phyloP scores from a whole-genome alignment of 2,329 filamentous ascomycete species.

The Pestalotiopsis sp. region DNA sequence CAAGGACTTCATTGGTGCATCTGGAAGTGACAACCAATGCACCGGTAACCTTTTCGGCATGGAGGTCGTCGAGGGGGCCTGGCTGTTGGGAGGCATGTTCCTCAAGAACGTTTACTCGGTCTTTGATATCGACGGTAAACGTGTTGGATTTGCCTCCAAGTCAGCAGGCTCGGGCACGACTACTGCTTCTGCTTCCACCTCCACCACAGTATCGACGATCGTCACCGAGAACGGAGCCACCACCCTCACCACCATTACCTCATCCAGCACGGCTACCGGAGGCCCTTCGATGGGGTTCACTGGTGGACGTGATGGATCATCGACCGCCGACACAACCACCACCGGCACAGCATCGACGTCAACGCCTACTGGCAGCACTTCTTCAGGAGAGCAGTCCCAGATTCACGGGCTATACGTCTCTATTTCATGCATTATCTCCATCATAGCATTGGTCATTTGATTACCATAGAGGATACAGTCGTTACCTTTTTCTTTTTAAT shows the following conservation, averaged over 20 bases:
- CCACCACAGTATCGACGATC: conserved; percentile 19
- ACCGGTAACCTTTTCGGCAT: conserved; percentile 75
- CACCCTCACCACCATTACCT: conserved; percentile 14
- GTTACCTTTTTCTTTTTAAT: background rate
- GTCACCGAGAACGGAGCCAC: conserved; percentile 15
- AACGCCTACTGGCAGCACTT: conserved; percentile 15
- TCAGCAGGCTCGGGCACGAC: conserved; percentile 17
- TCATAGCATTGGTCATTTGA: conserved; percentile 23
- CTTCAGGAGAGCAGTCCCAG: conserved; percentile 22
- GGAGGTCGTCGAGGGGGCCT: conserved; percentile 64
- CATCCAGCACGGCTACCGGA: conserved; percentile 14
- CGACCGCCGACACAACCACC: conserved; percentile 22
- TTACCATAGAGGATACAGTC: background rate
- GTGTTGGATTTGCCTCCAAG: conserved; percentile 49
- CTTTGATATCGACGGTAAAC: conserved; percentile 72
- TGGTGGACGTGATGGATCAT: conserved; percentile 36
- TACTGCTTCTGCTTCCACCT: conserved; percentile 4
- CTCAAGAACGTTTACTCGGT: conserved; percentile 88
- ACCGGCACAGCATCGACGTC: conserved; percentile 16
- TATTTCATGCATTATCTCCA: conserved; percentile 20
- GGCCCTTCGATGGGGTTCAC: conserved; percentile 28
- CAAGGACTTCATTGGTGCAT: conserved; percentile 67
- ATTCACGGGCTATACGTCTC: conserved; percentile 18
- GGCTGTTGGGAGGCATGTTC: conserved; percentile 85
- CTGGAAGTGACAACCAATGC: conserved; percentile 47